Conservation (phyloP, 1,284 basidiomycete genomes). For the Pterulicium gracile region DNA sequence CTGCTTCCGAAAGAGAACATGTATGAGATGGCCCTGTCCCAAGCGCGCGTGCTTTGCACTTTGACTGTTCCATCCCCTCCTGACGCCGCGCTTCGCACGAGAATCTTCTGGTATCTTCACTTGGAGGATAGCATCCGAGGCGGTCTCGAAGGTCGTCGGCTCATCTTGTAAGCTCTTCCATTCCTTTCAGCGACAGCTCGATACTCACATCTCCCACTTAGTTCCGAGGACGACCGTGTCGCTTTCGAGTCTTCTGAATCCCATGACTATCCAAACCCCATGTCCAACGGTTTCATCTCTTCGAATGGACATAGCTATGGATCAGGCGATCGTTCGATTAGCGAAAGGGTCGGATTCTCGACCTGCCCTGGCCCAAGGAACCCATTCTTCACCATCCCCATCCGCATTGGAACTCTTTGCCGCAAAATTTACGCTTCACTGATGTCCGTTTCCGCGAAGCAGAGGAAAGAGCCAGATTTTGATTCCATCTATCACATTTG, state of each 20-base stretch:
- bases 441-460: conserved; percentile 54
- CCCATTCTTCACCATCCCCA: conserved; percentile 45
- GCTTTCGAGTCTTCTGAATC: conserved; percentile 60
- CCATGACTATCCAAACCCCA: conserved; percentile 19
- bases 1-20: conserved; percentile 33
- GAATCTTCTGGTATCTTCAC: conserved; percentile 81
- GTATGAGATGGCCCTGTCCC: conserved; percentile 51
- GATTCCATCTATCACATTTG: conserved; percentile 61
- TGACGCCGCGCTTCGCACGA: conserved; percentile 55
- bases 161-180: conserved; percentile 54
- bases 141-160: conserved; percentile 68
- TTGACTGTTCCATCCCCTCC: conserved; percentile 38
- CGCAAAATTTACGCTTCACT: conserved; percentile 64
- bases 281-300: conserved; percentile 18
- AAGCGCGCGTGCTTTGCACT: conserved; percentile 64
- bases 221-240: conserved; percentile 57
- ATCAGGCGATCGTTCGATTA: conserved; percentile 2
- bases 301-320: conserved; percentile 14
- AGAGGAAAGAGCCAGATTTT: conserved; percentile 42
- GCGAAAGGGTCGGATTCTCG: neutral
- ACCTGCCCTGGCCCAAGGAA: neutral
- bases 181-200: conserved; percentile 1
- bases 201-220: conserved; percentile 16
- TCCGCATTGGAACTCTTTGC: conserved; percentile 63
- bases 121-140: conserved; percentile 74